Conservation (phyloP, 2,329 filamentous ascomycete genomes). For the Fusarium nelsonii region DNA sequence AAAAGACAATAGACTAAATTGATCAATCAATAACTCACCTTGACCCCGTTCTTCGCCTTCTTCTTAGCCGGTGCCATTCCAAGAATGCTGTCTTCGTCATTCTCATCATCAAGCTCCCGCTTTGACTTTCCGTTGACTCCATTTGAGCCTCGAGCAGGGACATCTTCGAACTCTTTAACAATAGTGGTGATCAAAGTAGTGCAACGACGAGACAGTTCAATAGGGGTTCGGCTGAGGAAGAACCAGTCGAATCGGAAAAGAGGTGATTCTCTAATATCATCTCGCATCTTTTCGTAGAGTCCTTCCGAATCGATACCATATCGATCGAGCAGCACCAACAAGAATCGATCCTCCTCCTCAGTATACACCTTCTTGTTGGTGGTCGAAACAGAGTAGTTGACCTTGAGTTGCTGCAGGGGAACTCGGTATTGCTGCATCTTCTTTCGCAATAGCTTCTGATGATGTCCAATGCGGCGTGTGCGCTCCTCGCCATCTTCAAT, state of each 20-base stretch:
- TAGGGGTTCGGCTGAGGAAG: constrained; percentile 92
- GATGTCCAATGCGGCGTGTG: constrained; percentile 87
- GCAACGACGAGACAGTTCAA: constrained; percentile 92
- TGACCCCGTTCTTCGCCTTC: constrained; percentile 89
- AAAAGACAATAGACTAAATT: neutral
- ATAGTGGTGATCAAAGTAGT: constrained; percentile 95
- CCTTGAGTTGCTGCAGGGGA: constrained; percentile 95
- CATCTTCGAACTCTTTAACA: constrained; percentile 90
- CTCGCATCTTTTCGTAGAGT: constrained; percentile 94
- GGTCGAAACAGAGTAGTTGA: constrained; percentile 98
- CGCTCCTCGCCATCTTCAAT: constrained; percentile 96
- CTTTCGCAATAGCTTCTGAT: constrained; percentile 91
- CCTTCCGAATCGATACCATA: constrained; percentile 91
- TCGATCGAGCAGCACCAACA: constrained; percentile 92
- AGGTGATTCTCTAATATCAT: constrained; percentile 94
- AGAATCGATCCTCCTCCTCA: constrained; percentile 95
- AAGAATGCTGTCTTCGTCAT: constrained; percentile 84
- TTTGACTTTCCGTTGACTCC: constrained; percentile 77
- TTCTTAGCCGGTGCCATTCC: constrained; percentile 91
- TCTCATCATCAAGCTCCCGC: constrained; percentile 82
- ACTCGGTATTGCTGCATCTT: constrained; percentile 98
- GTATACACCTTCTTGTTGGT: constrained; percentile 99
- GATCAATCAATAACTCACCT: constrained; percentile 66
- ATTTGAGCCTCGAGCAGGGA: constrained; percentile 66
- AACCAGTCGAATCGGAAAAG: constrained; percentile 99